These are phyloP conservation scores for Penicillium sp. DNA, from an alignment of 2,329 filamentous ascomycete species.

Conservation along the genomic window DNA sequence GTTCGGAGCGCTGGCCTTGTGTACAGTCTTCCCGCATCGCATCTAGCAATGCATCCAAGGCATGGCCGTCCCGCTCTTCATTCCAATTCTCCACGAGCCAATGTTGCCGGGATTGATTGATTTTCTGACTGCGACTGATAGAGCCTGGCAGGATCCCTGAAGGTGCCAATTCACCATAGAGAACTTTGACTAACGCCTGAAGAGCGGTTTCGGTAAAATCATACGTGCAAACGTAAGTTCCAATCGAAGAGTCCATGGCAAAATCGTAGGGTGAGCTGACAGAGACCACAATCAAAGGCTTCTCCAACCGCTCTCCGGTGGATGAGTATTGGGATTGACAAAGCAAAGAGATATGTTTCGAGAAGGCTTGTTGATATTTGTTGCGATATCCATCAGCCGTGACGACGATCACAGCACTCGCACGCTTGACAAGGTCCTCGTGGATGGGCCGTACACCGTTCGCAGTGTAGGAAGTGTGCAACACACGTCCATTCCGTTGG, in stretches of 20 bases:
- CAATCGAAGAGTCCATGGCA: constrained; percentile 86
- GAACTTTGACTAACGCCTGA: constrained; percentile 77
- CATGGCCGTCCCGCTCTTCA: constrained; percentile 73
- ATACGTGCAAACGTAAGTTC: constrained; percentile 93
- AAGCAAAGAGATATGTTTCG: constrained; percentile 95
- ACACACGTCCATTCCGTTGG: constrained; percentile 79
- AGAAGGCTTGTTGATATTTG: constrained; percentile 90
- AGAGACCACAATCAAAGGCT: constrained; percentile 86
- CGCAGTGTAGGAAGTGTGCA: constrained; percentile 94
- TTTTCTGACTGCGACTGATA: constrained; percentile 83
- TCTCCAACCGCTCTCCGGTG: constrained; percentile 59
- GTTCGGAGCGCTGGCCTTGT: constrained; percentile 68
- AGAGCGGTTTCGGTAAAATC: constrained; percentile 94
- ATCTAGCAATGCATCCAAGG: constrained; percentile 75
- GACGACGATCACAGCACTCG: constrained; percentile 84
- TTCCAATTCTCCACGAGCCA: constrained; percentile 94
- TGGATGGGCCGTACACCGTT: constrained; percentile 92
- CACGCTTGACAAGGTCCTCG: constrained; percentile 87
- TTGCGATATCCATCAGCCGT: constrained; percentile 95
- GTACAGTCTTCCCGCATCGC: constrained; percentile 65
- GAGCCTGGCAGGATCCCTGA: constrained; percentile 68
- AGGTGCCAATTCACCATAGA: constrained; percentile 74
- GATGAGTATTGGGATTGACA: constrained; percentile 58
- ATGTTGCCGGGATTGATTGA: constrained; percentile 85
- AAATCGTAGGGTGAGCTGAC: constrained; percentile 98